Base-by-base conservation (phyloP, 352 stramenopile species). In the Pythium vanterpoolii region DNA sequence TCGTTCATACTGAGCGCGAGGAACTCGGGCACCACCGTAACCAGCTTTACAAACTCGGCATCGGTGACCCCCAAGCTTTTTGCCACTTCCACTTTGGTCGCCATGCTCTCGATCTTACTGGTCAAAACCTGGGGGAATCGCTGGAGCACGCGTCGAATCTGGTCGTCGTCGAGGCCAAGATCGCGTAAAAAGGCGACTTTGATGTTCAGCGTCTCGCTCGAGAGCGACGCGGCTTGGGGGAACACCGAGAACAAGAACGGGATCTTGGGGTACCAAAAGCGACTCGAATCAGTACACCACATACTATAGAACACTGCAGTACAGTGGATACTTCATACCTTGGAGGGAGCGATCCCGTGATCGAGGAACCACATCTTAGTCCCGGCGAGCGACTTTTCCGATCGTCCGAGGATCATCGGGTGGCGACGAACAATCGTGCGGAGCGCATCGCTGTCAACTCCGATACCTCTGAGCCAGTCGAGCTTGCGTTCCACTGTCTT, bases 171-270 rank as follows among this genome's bases (percentile, higher is more conserved):
- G 28, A 79, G 61, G 6, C 79, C 79, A 21, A 74, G 23, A 14
- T 68, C 31, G 30, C 57, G 56, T 14, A 87, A 56, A 27, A 72
- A 62, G 11, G 71, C 48, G 2, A 80, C 46, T 60, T 89, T 89
- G 0, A 44, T n/a, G 19, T 87, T 58, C 33, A 86, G 57, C 34
- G 72, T 86, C 21, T 69, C 51, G n/a, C 70, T 66, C 40, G 45
- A 77, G 26, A 64, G 67, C 5, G 66, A 76, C 19, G 66, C 43
- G 16, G 48, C 69, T 24, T 76, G 64, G 0, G 79, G 79, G 58
- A 83, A 85, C 18, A 86, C 56, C 11, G 60, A 68, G 39, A 86
- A 72, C 23, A 87, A 34, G 60, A 83, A 89, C n/a, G 68, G 48
- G 16, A 89, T 71, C 79, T 89, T 38, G 16, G 1, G 43, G 13